Conservation (phyloP, 1,284 basidiomycete genomes). For the Cutaneotrichosporon sp. region DNA sequence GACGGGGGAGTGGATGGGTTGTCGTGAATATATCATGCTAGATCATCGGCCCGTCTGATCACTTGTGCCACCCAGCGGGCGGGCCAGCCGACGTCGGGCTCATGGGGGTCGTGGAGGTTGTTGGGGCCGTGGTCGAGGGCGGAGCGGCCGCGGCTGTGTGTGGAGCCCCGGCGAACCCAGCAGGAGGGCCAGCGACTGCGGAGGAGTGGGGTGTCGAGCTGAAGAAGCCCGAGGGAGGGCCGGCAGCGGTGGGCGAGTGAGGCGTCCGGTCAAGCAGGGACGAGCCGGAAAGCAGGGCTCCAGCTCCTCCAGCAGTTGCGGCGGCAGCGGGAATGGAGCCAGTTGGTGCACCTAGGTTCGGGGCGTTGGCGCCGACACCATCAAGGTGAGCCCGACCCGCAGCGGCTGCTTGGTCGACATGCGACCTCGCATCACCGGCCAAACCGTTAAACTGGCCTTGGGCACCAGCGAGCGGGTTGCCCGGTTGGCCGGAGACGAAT, state of each 20-base stretch:
- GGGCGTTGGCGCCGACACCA: background rate
- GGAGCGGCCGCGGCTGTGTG: background rate
- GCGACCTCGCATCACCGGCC: background rate
- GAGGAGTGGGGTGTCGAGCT: background rate
- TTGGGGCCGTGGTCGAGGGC: background rate
- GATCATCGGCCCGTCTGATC: background rate
- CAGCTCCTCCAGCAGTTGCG: background rate
- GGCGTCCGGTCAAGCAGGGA: background rate
- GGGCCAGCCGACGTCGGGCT: slow-evolving; percentile 2
- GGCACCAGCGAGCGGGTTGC: too few species aligned
- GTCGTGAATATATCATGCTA: too few species aligned
- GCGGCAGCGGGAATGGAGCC: background rate
- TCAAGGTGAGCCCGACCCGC: too few species aligned
- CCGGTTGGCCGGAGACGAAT: too few species aligned
- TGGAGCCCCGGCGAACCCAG: background rate
- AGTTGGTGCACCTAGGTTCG: too few species aligned
- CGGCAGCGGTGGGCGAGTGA: background rate
- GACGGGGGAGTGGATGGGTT: too few species aligned
- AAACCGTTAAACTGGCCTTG: background rate
- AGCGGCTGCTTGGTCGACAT: background rate
- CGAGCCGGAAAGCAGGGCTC: background rate
- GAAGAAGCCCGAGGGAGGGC: background rate
- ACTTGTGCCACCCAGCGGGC: slow-evolving; percentile 3
- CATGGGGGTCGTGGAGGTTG: background rate
- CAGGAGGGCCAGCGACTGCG: background rate